Evolutionary conservation across 305 asterid species (phyloP).

Genomic region (Fraxinus dipetala): DNA sequence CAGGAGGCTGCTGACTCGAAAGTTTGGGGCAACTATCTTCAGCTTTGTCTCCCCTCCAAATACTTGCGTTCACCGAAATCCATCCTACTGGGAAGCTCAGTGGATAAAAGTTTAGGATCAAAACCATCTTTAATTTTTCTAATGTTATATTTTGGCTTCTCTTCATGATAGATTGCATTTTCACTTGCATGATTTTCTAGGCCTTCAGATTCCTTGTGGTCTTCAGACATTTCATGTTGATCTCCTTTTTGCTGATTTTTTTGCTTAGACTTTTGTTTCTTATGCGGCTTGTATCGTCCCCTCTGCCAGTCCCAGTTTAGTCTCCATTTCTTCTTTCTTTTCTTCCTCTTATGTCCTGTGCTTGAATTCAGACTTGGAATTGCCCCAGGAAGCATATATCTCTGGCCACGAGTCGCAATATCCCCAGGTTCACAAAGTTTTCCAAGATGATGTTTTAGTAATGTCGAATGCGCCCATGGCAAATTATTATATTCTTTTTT

Average conservation of each 20-base stretch:
- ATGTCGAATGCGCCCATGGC: slow-evolving; percentile 45
- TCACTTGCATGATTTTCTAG: slow-evolving; percentile 17
- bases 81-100: background rate
- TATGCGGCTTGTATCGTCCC: slow-evolving; percentile 19
- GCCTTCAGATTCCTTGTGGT: slow-evolving; percentile 15
- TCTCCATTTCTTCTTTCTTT: slow-evolving; percentile 26
- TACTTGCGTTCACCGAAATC: slow-evolving; percentile 3
- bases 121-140: slow-evolving; percentile 1
- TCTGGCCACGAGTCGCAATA: slow-evolving; percentile 24
- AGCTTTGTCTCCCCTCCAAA: slow-evolving; percentile 5
- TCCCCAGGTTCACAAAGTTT: slow-evolving; percentile 40
- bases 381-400: slow-evolving; percentile 36
- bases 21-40: background rate
- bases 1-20: background rate
- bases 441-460: slow-evolving; percentile 46
- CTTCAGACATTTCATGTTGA: background rate
- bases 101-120: slow-evolving; percentile 1
- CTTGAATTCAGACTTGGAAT: background rate
- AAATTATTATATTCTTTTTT: slow-evolving; percentile 34
- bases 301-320: slow-evolving; percentile 28
- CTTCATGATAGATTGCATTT: background rate
- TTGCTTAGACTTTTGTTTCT: slow-evolving; percentile 7
- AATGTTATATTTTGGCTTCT: slow-evolving; percentile 15
- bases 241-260: slow-evolving; percentile 17
- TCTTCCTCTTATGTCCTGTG: slow-evolving; percentile 22